Base-by-base conservation (phyloP, 192 early-diverging fungal genomes). In the Lobosporangium transversale region DNA sequence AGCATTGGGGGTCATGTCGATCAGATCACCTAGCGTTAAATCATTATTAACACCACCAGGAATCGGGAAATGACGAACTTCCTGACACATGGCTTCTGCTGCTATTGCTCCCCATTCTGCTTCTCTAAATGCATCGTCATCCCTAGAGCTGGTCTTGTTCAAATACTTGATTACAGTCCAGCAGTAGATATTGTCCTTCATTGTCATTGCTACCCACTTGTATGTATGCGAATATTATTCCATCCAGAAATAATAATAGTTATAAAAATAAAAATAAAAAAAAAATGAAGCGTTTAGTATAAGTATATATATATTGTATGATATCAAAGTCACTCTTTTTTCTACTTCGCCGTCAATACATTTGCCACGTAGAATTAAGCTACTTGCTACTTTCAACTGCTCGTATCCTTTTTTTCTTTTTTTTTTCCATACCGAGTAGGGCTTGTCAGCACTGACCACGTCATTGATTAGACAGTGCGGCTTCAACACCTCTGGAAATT, bases 171-270 rank as follows among this genome's bases (percentile, higher is more conserved):
- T 21, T 3, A 63, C 50, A 0, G 30, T 32, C 61, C 61, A 63
- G 17, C 61, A 53, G 24, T 37, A 37, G 7, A 50, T 37, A 12
- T 63, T 51, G 20, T 51, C 18, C 27, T 50, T 35, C n/a, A 26
- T 36, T 6, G 61, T 51, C 7, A 63, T 48, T 27, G 61, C 53
- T 32, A 27, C 15, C 61, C 61, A 63, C 61, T 63, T 10, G 37
- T 18, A 7, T 7, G 37, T 10, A 40, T 40, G 37, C n/a, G n/a
- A n/a, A n/a, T n/a, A n/a, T n/a, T n/a, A n/a, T n/a, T n/a, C n/a
- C n/a, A n/a, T n/a, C n/a, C n/a, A n/a, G n/a, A n/a, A n/a, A n/a
- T n/a, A n/a, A n/a, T n/a, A n/a, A n/a, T n/a, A n/a, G n/a, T n/a
- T n/a, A n/a, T n/a, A n/a, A n/a, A n/a, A n/a, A n/a, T n/a, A n/a